Conservation (phyloP, 352 stramenopile genomes). For the Pythium utonaiense region DNA sequence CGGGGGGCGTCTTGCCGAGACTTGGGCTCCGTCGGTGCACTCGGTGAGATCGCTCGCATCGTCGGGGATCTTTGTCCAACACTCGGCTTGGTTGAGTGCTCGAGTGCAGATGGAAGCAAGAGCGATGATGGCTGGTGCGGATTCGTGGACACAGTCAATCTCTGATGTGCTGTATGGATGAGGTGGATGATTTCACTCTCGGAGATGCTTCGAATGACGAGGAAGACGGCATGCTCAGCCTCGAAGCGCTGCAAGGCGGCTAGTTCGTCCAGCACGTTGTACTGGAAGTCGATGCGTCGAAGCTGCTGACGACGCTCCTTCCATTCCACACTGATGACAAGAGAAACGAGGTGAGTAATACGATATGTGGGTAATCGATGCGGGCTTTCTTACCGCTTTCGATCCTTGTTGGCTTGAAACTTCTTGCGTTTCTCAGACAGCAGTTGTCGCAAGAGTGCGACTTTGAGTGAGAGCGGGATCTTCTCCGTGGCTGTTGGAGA, state of each 20-base stretch:
- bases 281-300: slow-evolving; percentile 54
- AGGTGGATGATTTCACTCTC: slow-evolving; percentile 58
- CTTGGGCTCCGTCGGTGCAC: neutral
- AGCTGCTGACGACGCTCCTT: slow-evolving; percentile 40
- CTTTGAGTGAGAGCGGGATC: slow-evolving; percentile 49
- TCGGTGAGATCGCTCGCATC: slow-evolving; percentile 10
- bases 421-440: slow-evolving; percentile 57
- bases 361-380: neutral
- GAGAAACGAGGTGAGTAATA: slow-evolving; percentile 5
- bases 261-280: slow-evolving; percentile 70
- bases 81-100: neutral
- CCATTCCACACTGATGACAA: slow-evolving; percentile 40
- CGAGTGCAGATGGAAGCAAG: neutral
- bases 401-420: slow-evolving; percentile 42
- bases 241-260: slow-evolving; percentile 58
- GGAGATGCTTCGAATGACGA: slow-evolving; percentile 57
- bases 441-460: slow-evolving; percentile 46
- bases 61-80: neutral
- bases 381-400: slow-evolving; percentile 20
- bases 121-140: neutral
- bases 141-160: slow-evolving; percentile 10
- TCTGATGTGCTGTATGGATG: slow-evolving; percentile 40
- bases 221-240: slow-evolving; percentile 57
- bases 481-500: slow-evolving; percentile 28
- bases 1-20: slow-evolving; percentile 6